Evolutionary conservation across 495 filamentous ascomycete genomes (phyloP).

Genomic region (Penicillium dipodomyicola): DNA sequence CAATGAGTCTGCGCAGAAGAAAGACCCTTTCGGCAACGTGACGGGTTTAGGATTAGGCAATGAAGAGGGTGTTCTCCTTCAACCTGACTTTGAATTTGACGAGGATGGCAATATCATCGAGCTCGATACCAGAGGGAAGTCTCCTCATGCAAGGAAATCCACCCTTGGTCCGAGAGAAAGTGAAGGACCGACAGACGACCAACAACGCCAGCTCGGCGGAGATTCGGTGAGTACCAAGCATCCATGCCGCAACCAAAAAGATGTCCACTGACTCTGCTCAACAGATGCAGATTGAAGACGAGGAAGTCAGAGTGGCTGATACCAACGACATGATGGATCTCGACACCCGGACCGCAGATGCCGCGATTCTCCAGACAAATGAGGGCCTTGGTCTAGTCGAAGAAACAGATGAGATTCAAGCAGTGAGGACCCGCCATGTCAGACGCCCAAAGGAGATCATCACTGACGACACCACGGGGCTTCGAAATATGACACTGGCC

Average conservation of each 20-base stretch:
- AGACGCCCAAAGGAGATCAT: conserved; percentile 35
- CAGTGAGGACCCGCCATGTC: conserved; percentile 6
- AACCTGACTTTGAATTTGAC: conserved; percentile 64
- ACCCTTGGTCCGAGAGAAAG: background rate
- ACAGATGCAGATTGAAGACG: conserved; percentile 8
- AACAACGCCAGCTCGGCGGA: background rate
- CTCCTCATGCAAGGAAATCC: conserved; percentile 16
- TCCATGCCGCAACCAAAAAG: background rate
- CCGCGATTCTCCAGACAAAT: background rate
- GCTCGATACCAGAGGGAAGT: conserved; percentile 23
- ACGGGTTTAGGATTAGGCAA: conserved; percentile 30
- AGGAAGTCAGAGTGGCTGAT: background rate
- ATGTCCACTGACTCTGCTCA: background rate
- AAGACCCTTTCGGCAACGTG: conserved; percentile 18
- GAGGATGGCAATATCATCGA: conserved; percentile 59
- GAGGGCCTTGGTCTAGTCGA: background rate
- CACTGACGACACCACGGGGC: conserved; percentile 27
- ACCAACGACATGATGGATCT: conserved; percentile 21
- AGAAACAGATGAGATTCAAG: conserved; percentile 6
- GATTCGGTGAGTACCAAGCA: conserved; percentile 24
- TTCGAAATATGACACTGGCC: conserved; percentile 55
- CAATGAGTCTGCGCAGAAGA: conserved; percentile 26
- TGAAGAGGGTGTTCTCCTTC: conserved; percentile 53
- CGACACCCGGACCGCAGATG: conserved; percentile 20
- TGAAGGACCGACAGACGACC: background rate